phyloP scores from a whole-genome alignment of 1,139 yeast genomes.

The Taphrina flavorubra region DNA sequence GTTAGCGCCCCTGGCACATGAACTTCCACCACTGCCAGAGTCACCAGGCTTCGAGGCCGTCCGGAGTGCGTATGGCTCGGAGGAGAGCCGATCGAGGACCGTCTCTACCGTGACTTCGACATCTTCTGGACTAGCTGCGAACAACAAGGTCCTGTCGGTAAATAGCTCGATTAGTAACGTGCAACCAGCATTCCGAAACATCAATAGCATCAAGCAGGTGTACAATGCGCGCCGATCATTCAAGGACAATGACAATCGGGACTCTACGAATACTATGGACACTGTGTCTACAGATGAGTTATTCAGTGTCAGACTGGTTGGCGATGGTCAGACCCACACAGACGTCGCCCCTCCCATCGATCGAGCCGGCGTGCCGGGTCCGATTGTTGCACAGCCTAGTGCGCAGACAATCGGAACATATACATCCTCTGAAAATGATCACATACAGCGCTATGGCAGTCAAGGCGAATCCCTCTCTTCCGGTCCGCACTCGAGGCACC shows the following conservation, averaged over 20 bases:
- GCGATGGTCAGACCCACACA: conserved; percentile 1
- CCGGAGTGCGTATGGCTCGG: conserved; percentile 33
- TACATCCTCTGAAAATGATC: conserved; percentile 32
- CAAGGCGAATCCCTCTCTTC: conserved; percentile 35
- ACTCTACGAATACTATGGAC: conserved; percentile 22
- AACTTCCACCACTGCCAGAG: conserved; percentile 39
- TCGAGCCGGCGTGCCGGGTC: neutral
- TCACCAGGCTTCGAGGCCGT: conserved; percentile 37
- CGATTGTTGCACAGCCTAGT: conserved; percentile 23
- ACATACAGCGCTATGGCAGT: conserved; percentile 35
- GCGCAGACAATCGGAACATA: conserved; percentile 40
- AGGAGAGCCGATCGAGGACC: conserved; percentile 34
- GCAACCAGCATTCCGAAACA: neutral
- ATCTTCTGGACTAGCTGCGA: conserved; percentile 10
- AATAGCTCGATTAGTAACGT: conserved; percentile 19
- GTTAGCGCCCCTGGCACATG: conserved; percentile 22
- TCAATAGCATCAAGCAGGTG: conserved; percentile 15
- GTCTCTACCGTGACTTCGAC: conserved; percentile 21
- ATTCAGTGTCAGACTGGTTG: conserved; percentile 37
- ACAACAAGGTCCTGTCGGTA: conserved; percentile 16
- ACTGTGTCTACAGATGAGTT: conserved; percentile 40
- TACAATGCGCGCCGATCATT: conserved; percentile 23
- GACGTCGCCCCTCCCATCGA: conserved; percentile 29
- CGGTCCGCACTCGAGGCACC: conserved; percentile 19
- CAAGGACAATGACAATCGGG: conserved; percentile 18